phyloP scores from a whole-genome alignment of 2,329 filamentous ascomycete species.

The Mycosphaerella arachidis region DNA sequence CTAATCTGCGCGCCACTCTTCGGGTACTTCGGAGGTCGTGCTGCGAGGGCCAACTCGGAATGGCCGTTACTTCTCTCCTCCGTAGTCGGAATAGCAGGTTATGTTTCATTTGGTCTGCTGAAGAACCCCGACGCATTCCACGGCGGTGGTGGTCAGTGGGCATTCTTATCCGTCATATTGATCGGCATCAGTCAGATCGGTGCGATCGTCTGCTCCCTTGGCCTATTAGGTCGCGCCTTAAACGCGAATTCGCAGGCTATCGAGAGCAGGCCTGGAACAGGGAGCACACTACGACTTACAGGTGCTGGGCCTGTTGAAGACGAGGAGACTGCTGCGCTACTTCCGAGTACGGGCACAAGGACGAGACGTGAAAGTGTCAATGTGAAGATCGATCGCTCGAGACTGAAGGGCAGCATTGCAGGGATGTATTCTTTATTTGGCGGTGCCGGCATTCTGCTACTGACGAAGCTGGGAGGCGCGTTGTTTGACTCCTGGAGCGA shows the following conservation, averaged over 20 bases:
- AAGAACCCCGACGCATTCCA: conserved; percentile 67
- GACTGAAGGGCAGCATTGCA: conserved; percentile 87
- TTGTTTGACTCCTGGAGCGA: conserved; percentile 73
- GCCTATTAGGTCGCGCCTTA: conserved; percentile 76
- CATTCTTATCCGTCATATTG: conserved; percentile 67
- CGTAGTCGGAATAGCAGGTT: conserved; percentile 70
- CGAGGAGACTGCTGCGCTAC: conserved; percentile 27
- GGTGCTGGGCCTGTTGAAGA: conserved; percentile 9
- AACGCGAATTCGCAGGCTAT: conserved; percentile 40
- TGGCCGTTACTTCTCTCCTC: conserved; percentile 69
- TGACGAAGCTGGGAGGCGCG: conserved; percentile 85
- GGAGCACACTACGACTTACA: conserved; percentile 11
- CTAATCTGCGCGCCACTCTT: conserved; percentile 82
- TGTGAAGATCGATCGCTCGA: conserved; percentile 29
- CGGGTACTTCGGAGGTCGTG: conserved; percentile 73
- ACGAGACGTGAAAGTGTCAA: background rate
- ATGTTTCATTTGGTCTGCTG: conserved; percentile 70
- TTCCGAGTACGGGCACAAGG: conserved; percentile 7
- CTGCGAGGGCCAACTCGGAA: conserved; percentile 51
- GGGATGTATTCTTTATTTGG: conserved; percentile 91
- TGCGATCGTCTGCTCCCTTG: conserved; percentile 92
- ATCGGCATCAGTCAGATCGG: conserved; percentile 94
- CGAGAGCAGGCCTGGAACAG: conserved; percentile 6
- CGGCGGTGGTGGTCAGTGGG: conserved; percentile 54
- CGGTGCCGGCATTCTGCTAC: conserved; percentile 79